Evolutionary conservation across 2,329 filamentous ascomycete genomes (phyloP).

Genomic region (Claviceps pazoutovae): DNA sequence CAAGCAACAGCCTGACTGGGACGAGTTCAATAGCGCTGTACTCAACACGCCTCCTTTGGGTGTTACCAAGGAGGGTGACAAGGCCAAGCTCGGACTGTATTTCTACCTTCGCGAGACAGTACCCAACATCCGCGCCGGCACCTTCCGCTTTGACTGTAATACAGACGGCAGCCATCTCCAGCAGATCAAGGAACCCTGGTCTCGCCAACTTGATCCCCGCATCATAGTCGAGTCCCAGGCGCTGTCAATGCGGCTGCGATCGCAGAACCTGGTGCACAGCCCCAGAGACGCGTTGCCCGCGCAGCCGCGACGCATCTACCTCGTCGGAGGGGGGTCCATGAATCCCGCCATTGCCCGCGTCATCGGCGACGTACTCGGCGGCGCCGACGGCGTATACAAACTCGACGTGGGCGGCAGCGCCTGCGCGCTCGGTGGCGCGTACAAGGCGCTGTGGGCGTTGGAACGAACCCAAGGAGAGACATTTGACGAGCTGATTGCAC

Average conservation of each 20-base stretch:
- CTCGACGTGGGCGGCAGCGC: constrained; percentile 92
- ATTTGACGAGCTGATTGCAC: constrained; percentile 78
- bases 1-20: constrained; percentile 44
- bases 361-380: constrained; percentile 77
- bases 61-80: constrained; percentile 35
- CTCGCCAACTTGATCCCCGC: constrained; percentile 60
- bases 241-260: constrained; percentile 77
- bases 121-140: constrained; percentile 73
- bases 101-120: constrained; percentile 94
- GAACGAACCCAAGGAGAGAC: constrained; percentile 55
- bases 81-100: constrained; percentile 82
- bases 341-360: constrained; percentile 82
- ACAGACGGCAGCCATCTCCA: constrained; percentile 40
- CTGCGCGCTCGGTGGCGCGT: constrained; percentile 83
- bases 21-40: constrained; percentile 62
- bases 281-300: constrained; percentile 48
- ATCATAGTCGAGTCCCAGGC: constrained; percentile 91
- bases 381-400: constrained; percentile 78
- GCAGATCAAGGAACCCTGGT: constrained; percentile 20
- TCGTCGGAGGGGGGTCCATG: constrained; percentile 81
- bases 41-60: constrained; percentile 56
- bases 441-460: constrained; percentile 89
- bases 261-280: constrained; percentile 55
- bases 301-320: constrained; percentile 80
- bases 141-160: constrained; percentile 63